These are phyloP conservation scores for Neltuma alba DNA, from an alignment of 306 rosid species.

Conservation along the genomic window DNA sequence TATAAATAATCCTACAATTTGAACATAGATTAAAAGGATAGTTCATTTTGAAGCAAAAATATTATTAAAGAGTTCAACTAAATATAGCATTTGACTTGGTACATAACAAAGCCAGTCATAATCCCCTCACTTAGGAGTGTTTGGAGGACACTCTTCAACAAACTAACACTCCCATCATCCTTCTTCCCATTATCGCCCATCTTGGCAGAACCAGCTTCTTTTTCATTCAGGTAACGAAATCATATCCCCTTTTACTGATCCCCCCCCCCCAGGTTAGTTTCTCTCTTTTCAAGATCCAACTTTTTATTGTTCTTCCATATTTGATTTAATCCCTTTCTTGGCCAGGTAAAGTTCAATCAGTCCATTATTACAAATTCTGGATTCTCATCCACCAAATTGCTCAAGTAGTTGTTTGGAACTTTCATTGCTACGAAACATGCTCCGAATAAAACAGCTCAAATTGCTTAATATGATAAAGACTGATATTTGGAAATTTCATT, in stretches of 20 bases:
- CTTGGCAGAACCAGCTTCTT: neutral
- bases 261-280: neutral
- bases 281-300: neutral
- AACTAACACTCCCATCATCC: constrained; percentile 1
- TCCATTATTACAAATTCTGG: neutral
- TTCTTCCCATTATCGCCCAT: constrained; percentile 21
- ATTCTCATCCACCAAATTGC: neutral
- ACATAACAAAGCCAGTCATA: constrained; percentile 25
- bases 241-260: neutral
- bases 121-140: constrained; percentile 7
- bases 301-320: neutral
- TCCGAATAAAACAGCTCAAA: neutral
- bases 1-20: no score
- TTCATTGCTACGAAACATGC: neutral
- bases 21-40: neutral
- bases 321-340: neutral
- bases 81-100: constrained; percentile 39
- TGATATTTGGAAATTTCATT: neutral
- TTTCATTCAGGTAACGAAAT: constrained; percentile 30
- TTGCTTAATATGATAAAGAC: neutral
- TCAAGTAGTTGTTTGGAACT: neutral
- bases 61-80: neutral
- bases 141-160: constrained; percentile 28
- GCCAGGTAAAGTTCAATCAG: neutral
- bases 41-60: no score